Conservation (phyloP, 2,329 filamentous ascomycete genomes). For the Cercospora brassicicola region DNA sequence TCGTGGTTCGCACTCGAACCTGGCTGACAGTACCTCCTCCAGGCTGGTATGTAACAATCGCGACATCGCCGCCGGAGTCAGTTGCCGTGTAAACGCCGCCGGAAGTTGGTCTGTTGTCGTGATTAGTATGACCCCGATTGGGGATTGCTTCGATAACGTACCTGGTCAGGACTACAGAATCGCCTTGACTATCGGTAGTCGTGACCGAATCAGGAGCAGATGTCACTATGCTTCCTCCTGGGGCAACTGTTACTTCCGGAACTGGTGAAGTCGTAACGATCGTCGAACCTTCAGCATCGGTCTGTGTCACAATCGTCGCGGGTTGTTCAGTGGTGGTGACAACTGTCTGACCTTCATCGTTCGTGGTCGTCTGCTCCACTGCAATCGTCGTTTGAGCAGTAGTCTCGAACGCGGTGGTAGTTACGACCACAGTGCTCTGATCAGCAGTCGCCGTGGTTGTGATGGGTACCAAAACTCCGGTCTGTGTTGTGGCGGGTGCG, state of each 20-base stretch:
- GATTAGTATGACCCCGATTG: not conserved
- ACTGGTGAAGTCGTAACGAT: conserved; percentile 42
- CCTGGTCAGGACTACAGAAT: conserved; percentile 40
- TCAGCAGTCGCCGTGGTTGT: conserved; percentile 43
- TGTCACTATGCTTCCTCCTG: conserved; percentile 40
- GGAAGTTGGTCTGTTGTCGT: conserved; percentile 15
- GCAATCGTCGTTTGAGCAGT: conserved; percentile 35
- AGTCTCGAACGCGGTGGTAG: conserved; percentile 43
- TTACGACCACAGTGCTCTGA: conserved; percentile 41
- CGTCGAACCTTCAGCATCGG: conserved; percentile 42
- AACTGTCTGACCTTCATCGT: conserved; percentile 33
- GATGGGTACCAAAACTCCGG: conserved; percentile 44
- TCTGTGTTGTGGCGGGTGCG: conserved; percentile 25
- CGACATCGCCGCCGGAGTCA: conserved; percentile 43
- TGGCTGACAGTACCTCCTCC: conserved; percentile 44
- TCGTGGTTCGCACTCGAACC: conserved; percentile 42
- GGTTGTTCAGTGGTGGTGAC: conserved; percentile 43
- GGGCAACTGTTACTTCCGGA: conserved; percentile 42
- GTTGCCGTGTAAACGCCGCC: conserved; percentile 49
- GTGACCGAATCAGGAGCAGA: conserved; percentile 40
- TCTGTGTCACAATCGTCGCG: conserved; percentile 43
- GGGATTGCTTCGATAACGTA: not conserved
- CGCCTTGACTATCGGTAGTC: conserved; percentile 44
- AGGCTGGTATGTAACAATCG: conserved; percentile 51
- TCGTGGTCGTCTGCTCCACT: conserved; percentile 36